Base-by-base conservation (phyloP, 2,329 filamentous ascomycete genomes). In the Truncatella angustata region DNA sequence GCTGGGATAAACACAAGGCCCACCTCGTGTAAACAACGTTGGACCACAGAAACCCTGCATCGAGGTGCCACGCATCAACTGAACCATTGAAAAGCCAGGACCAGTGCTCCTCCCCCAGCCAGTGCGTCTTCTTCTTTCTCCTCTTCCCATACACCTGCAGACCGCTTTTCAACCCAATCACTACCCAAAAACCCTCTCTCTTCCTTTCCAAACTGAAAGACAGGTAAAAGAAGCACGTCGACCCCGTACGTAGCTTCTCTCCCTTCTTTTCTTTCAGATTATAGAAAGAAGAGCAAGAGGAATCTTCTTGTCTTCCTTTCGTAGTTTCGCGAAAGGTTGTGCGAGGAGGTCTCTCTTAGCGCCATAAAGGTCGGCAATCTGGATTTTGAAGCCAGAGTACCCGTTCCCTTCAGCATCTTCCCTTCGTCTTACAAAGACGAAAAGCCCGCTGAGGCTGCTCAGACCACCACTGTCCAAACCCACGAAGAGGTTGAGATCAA, bases 341-440 rank as follows among this genome's bases (percentile, higher is more conserved):
- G n/a, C 65, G 66, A 70, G 71, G 69, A 73, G 70, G 72, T 64
- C 64, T 72, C 70, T 73, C 69, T 70, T 32, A 65, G 66, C 70
- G 68, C 70, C 65, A 58, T 16, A 78, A 85, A 88, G 86, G 86
- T 88, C 88, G 90, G 80, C 90, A 97, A 91, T 82, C 92, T 97
- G 92, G 92, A 97, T 90, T 97, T 96, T 94, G 92, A 96, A 89
- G 91, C 92, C 80, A 90, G 91, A 79, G 90, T 97, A 79, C 91
- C 93, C 83, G 94, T 97, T 79, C 93, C 93, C 80, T 96, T 97
- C 87, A 97, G 91, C 90, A 89, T 97, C 88, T 97, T 97, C 86
- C 93, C 93, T 82, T 96, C 91, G 77, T 90, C 91, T 78, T 97
- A 97, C 85, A 85, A 88, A 74, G 80, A 80, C 73, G 80, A 80